These are phyloP conservation scores for Amaranthus palmeri DNA, from an alignment of 148 eudicot species.

Conservation along the genomic window DNA sequence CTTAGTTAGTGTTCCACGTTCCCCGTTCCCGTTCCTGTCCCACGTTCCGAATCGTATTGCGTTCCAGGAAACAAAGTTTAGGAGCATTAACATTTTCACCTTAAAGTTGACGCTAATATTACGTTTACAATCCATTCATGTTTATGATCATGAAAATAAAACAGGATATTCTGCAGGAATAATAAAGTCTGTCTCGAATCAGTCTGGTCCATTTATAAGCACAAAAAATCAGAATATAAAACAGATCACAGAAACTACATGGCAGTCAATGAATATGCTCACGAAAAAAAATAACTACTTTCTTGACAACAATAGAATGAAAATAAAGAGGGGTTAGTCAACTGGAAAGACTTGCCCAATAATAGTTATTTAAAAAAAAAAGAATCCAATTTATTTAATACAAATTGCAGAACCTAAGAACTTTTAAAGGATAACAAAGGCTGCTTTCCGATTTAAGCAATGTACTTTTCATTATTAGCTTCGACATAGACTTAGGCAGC, in stretches of 20 bases:
- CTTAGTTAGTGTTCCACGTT: too few relatives aligned
- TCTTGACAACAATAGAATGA: background rate
- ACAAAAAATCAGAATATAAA: background rate
- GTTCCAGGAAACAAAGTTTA: too few relatives aligned
- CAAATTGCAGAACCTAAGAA: background rate
- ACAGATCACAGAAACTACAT: background rate
- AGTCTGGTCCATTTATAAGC: background rate
- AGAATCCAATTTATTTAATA: background rate
- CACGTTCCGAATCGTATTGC: too few relatives aligned
- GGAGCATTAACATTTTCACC: too few relatives aligned
- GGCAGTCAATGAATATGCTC: background rate
- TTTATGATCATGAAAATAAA: too few relatives aligned
- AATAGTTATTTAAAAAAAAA: background rate
- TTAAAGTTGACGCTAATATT: too few relatives aligned
- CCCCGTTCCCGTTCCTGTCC: too few relatives aligned
- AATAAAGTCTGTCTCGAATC: background rate
- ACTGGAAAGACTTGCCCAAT: background rate
- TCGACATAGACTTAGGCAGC: background rate
- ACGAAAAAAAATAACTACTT: background rate
- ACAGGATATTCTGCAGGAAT: too few relatives aligned
- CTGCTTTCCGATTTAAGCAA: background rate
- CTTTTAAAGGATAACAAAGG: background rate
- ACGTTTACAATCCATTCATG: too few relatives aligned
- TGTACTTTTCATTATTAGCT: background rate
- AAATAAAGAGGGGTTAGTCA: background rate